A percentile compares a stretch with the other conserved stretches of the same genome.
These are phyloP conservation scores for Cronartium ribicola DNA, from an alignment of 1,284 basidiomycete genomes.

Conservation along the genomic window DNA sequence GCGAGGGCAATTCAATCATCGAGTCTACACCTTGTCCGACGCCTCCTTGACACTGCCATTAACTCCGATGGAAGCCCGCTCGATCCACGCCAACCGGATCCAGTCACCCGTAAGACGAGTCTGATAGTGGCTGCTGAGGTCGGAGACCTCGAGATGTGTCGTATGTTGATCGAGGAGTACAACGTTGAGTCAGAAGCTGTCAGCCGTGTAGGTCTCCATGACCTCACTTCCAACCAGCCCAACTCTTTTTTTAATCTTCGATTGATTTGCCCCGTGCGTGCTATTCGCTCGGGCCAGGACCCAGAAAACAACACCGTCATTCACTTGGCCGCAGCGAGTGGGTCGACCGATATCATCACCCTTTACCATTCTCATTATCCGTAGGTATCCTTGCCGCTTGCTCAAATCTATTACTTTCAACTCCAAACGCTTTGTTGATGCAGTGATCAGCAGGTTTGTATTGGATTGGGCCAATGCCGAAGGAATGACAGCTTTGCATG, in stretches of 20 bases:
- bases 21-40: conserved; percentile 13
- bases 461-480: conserved; percentile 37
- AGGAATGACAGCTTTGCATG: conserved; percentile 34
- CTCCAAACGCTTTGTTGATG: background rate
- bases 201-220: conserved; percentile 10
- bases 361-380: conserved; percentile 38
- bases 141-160: conserved; percentile 21
- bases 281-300: conserved; percentile 11
- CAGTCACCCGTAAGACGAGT: conserved; percentile 26
- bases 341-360: conserved; percentile 18
- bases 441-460: conserved; percentile 8
- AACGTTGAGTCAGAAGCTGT: conserved; percentile 15
- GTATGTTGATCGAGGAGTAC: conserved; percentile 22
- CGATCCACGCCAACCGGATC: conserved; percentile 20
- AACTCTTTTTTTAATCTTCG: background rate
- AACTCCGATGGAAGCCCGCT: conserved; percentile 9
- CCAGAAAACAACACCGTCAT: conserved; percentile 31
- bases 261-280: background rate
- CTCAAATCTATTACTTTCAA: background rate
- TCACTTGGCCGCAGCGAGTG: conserved; percentile 23
- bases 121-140: conserved; percentile 18
- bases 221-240: background rate
- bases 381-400: background rate
- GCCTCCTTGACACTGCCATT: conserved; percentile 1
- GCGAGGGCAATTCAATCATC: conserved; percentile 22